These are phyloP conservation scores for Arachnopeziza araneosa DNA, from an alignment of 2,329 filamentous ascomycete species.

Conservation along the genomic window DNA sequence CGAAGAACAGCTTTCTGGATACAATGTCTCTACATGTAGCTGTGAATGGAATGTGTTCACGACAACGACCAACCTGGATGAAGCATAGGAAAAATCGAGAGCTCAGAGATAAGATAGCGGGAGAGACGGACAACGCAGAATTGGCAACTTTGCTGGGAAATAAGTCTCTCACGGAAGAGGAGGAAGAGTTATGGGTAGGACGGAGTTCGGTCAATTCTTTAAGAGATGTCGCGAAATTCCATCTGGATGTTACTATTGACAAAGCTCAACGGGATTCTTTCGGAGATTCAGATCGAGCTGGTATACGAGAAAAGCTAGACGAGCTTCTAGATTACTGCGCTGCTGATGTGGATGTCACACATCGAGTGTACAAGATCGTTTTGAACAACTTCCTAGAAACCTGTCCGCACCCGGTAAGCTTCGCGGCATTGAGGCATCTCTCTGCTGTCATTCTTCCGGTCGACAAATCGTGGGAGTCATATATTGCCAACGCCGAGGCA, in stretches of 20 bases:
- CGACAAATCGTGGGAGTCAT: constrained; percentile 79
- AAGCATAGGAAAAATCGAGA: constrained; percentile 90
- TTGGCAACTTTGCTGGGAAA: constrained; percentile 65
- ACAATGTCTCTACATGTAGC: constrained; percentile 98
- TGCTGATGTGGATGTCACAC: constrained; percentile 87
- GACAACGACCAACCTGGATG: constrained; percentile 95
- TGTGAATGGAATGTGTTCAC: constrained; percentile 98
- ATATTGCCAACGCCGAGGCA: constrained; percentile 76
- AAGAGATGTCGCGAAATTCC: constrained; percentile 92
- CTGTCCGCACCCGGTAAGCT: constrained; percentile 95
- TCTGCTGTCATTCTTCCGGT: constrained; percentile 90
- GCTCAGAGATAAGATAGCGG: constrained; percentile 70
- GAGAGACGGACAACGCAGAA: constrained; percentile 64
- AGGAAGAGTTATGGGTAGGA: constrained; percentile 94
- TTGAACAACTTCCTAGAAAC: constrained; percentile 84
- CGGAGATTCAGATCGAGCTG: constrained; percentile 69
- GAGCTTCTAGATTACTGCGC: constrained; percentile 91
- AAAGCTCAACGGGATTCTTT: constrained; percentile 85
- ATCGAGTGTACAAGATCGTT: constrained; percentile 88
- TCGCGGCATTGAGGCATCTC: constrained; percentile 88
- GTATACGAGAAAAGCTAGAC: constrained; percentile 66
- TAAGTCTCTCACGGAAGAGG: constrained; percentile 66
- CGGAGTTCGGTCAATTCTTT: constrained; percentile 93
- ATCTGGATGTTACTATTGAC: constrained; percentile 86
- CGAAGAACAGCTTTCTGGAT: constrained; percentile 82